Conservation (phyloP, 805 yeast genomes). For the Candida manassasensis region DNA sequence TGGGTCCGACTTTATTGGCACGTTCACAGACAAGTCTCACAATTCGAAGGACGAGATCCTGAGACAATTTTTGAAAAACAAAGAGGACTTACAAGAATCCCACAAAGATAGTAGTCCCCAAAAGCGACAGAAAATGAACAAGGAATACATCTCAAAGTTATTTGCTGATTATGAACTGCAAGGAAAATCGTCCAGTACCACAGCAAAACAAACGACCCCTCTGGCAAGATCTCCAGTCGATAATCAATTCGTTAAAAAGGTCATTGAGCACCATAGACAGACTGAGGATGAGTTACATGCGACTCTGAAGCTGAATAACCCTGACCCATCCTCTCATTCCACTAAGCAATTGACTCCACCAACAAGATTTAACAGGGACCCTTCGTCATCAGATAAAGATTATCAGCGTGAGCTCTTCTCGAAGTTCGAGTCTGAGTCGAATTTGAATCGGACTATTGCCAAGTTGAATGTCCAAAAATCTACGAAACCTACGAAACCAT, state of each 20-base stretch:
- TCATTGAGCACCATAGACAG: too few relatives aligned
- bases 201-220: too few relatives aligned
- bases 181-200: too few relatives aligned
- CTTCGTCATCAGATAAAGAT: not conserved
- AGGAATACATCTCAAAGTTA: slow-evolving; percentile 13
- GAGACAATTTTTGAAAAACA: slow-evolving; percentile 2
- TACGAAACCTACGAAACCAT: not conserved
- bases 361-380: slow-evolving; percentile 13
- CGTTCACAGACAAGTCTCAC: slow-evolving; percentile 18
- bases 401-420: not conserved
- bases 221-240: too few relatives aligned
- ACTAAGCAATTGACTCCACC: too few relatives aligned
- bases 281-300: too few relatives aligned
- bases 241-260: slow-evolving; percentile 24
- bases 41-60: not conserved
- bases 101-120: not conserved
- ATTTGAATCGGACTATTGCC: not conserved
- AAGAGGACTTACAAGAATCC: not conserved
- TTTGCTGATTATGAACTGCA: slow-evolving; percentile 18
- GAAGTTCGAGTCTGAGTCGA: not conserved
- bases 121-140: not conserved
- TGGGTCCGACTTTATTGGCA: slow-evolving; percentile 29
- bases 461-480: not conserved
- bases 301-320: too few relatives aligned
- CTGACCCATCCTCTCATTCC: too few relatives aligned